These are phyloP conservation scores for Saccharomyces hybrid DNA, from an alignment of 1,139 yeast genomes.

Conservation along the genomic window DNA sequence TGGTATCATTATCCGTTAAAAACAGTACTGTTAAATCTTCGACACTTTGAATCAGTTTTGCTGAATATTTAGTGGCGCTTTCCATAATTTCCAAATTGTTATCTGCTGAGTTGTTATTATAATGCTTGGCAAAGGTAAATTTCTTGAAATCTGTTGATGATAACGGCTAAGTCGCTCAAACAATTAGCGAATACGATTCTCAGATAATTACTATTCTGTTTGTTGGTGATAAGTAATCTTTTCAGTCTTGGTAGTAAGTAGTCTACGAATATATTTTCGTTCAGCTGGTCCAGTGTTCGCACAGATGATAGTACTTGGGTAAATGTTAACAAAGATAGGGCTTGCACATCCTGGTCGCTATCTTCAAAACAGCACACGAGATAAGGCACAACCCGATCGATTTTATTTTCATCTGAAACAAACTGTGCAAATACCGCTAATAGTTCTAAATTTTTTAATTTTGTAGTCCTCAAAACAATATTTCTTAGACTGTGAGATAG, in stretches of 20 bases:
- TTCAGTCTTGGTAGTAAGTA: constrained; percentile 69
- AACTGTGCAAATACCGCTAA: constrained; percentile 70
- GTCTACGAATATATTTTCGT: constrained; percentile 69
- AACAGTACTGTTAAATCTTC: constrained; percentile 59
- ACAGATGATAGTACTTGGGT: constrained; percentile 60
- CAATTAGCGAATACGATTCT: constrained; percentile 65
- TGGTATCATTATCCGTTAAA: constrained; percentile 59
- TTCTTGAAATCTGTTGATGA: constrained; percentile 58
- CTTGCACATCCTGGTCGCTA: constrained; percentile 54
- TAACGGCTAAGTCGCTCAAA: constrained; percentile 59
- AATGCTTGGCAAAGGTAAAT: constrained; percentile 51
- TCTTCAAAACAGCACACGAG: constrained; percentile 47
- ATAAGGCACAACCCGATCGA: constrained; percentile 81
- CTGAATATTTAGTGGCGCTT: constrained; percentile 15
- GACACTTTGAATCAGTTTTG: constrained; percentile 37
- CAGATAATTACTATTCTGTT: constrained; percentile 37
- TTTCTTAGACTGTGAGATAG: constrained; percentile 61
- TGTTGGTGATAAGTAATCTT: constrained; percentile 31
- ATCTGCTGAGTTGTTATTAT: constrained; percentile 22
- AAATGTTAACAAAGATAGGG: constrained; percentile 47
- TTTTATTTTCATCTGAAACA: constrained; percentile 71
- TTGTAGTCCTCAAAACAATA: constrained; percentile 52
- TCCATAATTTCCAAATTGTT: constrained; percentile 26
- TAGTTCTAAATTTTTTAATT: constrained; percentile 68
- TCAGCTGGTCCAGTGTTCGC: constrained; percentile 64